These are phyloP conservation scores for Alternaria triticimaculans DNA, from an alignment of 2,329 filamentous ascomycete genomes.

Conservation along the genomic window DNA sequence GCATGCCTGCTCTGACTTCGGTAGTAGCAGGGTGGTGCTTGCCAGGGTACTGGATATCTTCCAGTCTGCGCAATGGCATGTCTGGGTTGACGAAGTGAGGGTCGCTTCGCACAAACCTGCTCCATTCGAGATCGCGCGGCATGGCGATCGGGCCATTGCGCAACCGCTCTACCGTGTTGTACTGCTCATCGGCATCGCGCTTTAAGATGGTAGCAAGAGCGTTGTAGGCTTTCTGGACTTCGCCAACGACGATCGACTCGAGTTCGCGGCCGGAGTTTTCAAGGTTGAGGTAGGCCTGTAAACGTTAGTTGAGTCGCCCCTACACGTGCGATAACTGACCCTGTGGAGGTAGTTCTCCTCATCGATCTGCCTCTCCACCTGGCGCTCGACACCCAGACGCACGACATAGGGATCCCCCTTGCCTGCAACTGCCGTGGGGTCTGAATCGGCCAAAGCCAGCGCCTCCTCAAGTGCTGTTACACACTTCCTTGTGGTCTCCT, in stretches of 20 bases:
- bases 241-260: conserved; percentile 93
- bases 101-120: conserved; percentile 77
- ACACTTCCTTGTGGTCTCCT: conserved; percentile 80
- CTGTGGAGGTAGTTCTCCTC: conserved; percentile 97
- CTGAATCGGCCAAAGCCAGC: conserved; percentile 78
- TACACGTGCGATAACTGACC: conserved; percentile 57
- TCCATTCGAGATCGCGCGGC: conserved; percentile 94
- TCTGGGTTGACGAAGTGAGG: conserved; percentile 87
- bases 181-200: conserved; percentile 84
- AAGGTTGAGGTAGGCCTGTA: conserved; percentile 87
- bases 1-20: conserved; percentile 86
- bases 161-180: conserved; percentile 79
- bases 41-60: conserved; percentile 90
- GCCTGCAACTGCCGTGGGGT: conserved; percentile 75
- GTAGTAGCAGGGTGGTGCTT: conserved; percentile 82
- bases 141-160: conserved; percentile 87
- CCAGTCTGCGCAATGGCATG: conserved; percentile 75
- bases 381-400: conserved; percentile 82
- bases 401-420: conserved; percentile 94
- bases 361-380: conserved; percentile 90
- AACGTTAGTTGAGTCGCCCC: conserved; percentile 14
- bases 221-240: conserved; percentile 98
- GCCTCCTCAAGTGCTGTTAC: conserved; percentile 83
- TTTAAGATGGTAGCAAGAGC: conserved; percentile 90
- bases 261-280: conserved; percentile 94